Evolutionary conservation across 2,329 filamentous ascomycete species (phyloP), one percentile per base, ranked within the genome.

Genomic region (Xylaria digitata): DNA sequence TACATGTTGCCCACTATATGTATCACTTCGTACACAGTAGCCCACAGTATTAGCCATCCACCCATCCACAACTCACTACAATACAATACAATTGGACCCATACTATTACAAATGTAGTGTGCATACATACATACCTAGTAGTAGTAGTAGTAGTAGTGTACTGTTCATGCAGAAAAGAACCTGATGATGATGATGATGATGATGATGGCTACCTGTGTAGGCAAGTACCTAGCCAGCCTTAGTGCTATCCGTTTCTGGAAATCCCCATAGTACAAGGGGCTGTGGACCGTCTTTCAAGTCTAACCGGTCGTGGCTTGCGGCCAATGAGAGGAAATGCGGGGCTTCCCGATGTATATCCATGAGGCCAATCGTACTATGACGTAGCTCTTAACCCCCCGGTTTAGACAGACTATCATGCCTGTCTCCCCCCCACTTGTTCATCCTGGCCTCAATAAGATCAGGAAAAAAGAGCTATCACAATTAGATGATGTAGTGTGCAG

Each of bases 211-310:
- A 26, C 26, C 26, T 26, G 26, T 26, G 26, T 26, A 26, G 26
- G 26, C 5, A 26, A 26, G 26, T 26, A 6, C 6, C 26, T 13
- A 46, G 30, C 42, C 46, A 17, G 21, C n/a, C 32, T 34, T 34
- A 57, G 59, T 56, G 37, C 67, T 56, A 63, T 63, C 63, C 59
- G 63, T 37, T 69, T 66, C 45, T 48, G 59, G 63, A 19, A 63
- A 50, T 56, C 59, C 26, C 40, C 52, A 40, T 48, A n/a, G n/a
- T 23, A 64, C 13, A 46, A 52, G 34, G 61, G 37, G 48, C 34
- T 50, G 32, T 56, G 52, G 17, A 21, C 7, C 6, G 48, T 37
- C 19, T 53, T 23, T 34, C 23, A 30, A 45, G 17, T n/a, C 23
- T 40, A 26, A 26, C 26, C 21, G 26, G 9, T 6, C 6, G 34